A percentile compares a stretch with the other conserved stretches of the same genome.
phyloP scores from a whole-genome alignment of 2,329 filamentous ascomycete species.

The Phoma herbarum region DNA sequence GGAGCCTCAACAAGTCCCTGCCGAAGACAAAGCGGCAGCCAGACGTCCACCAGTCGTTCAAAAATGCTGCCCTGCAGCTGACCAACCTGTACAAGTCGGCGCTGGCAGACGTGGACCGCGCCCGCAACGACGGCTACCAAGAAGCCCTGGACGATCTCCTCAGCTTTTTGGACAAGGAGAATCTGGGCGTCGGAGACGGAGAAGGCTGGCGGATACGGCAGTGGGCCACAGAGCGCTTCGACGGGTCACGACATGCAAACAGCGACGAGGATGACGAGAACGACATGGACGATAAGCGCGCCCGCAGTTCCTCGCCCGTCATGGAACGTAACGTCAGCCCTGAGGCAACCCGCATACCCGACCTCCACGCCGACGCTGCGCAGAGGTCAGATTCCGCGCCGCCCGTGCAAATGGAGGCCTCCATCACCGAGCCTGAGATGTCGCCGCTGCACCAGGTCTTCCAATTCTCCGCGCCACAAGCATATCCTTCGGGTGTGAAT shows the following conservation, averaged over 20 bases:
- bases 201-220: slow-evolving; percentile 74
- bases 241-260: slow-evolving; percentile 64
- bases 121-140: slow-evolving; percentile 85
- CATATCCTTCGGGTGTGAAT: slow-evolving; percentile 62
- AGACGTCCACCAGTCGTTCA: slow-evolving; percentile 84
- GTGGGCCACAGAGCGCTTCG: slow-evolving; percentile 74
- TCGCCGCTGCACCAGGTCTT: slow-evolving; percentile 59
- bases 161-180: slow-evolving; percentile 82
- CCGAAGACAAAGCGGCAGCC: slow-evolving; percentile 49
- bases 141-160: slow-evolving; percentile 92
- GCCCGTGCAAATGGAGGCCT: slow-evolving; percentile 52
- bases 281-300: slow-evolving; percentile 65
- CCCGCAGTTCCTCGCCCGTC: slow-evolving; percentile 67
- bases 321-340: slow-evolving; percentile 60
- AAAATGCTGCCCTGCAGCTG: slow-evolving; percentile 88
- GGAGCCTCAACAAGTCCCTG: slow-evolving; percentile 53
- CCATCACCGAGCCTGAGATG: slow-evolving; percentile 40
- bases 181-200: slow-evolving; percentile 79
- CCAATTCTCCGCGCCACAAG: slow-evolving; percentile 72
- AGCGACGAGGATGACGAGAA: slow-evolving; percentile 74
- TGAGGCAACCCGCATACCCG: slow-evolving; percentile 49
- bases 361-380: slow-evolving; percentile 27
- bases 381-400: slow-evolving; percentile 45
- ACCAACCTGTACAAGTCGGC: slow-evolving; percentile 97
- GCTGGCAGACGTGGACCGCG: slow-evolving; percentile 76